A percentile compares a stretch with the other conserved stretches of the same genome.
Evolutionary conservation across 2,329 filamentous ascomycete species (phyloP).

Genomic region (Alternaria metachromatica): DNA sequence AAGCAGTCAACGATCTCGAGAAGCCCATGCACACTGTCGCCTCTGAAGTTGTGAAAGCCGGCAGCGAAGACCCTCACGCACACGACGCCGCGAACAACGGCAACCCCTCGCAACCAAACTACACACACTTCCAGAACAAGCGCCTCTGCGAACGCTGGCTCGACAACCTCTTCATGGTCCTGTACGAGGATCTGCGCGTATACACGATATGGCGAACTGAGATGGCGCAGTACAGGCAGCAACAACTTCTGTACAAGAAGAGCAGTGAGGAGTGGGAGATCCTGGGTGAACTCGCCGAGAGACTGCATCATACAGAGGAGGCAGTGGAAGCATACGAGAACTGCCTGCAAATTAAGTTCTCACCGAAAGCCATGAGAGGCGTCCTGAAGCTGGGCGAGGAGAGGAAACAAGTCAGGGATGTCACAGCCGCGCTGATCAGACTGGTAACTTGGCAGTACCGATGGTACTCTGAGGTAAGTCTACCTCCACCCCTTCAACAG

Average conservation of each 20-base stretch:
- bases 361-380: conserved; percentile 87
- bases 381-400: conserved; percentile 81
- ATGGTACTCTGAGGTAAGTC: conserved; percentile 89
- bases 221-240: conserved; percentile 92
- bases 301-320: conserved; percentile 90
- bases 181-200: conserved; percentile 96
- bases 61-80: conserved; percentile 64
- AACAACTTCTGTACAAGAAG: conserved; percentile 95
- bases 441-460: conserved; percentile 98
- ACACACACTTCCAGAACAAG: conserved; percentile 95
- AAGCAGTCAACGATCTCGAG: conserved; percentile 61
- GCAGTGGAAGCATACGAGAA: conserved; percentile 91
- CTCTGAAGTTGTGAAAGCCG: conserved; percentile 77
- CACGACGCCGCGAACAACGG: conserved; percentile 57
- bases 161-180: conserved; percentile 98
- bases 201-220: conserved; percentile 99
- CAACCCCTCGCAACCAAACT: conserved; percentile 64
- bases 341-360: conserved; percentile 87
- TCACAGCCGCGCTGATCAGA: conserved; percentile 83
- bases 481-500: neutral
- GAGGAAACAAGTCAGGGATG: conserved; percentile 78
- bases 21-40: conserved; percentile 81
- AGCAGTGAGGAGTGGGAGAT: conserved; percentile 98
- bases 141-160: conserved; percentile 96
- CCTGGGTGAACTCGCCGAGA: conserved; percentile 87